phyloP scores from a whole-genome alignment of 352 stramenopile genomes.

The Sclerospora graminicola region DNA sequence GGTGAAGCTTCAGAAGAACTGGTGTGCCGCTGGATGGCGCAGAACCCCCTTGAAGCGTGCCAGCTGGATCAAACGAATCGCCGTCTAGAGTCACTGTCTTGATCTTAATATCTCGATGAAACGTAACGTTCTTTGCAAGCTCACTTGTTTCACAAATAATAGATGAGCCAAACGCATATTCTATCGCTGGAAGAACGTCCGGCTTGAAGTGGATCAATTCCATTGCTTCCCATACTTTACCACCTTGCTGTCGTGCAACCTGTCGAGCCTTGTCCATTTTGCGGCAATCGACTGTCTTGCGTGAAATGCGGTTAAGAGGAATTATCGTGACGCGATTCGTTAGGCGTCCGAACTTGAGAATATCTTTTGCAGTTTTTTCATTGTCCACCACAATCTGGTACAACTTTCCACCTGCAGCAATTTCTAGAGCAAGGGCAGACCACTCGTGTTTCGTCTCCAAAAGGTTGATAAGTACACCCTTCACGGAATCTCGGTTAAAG shows the following conservation, averaged over 20 bases:
- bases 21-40: constrained; percentile 62
- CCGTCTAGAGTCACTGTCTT: constrained; percentile 96
- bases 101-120: constrained; percentile 89
- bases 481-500: constrained; percentile 94
- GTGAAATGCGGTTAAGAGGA: constrained; percentile 95
- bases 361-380: constrained; percentile 95
- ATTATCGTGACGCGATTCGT: constrained; percentile 97
- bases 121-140: constrained; percentile 79
- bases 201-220: constrained; percentile 96
- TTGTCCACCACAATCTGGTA: constrained; percentile 99
- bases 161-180: constrained; percentile 98
- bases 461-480: constrained; percentile 95
- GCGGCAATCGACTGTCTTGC: constrained; percentile 53
- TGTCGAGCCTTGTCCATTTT: constrained; percentile 76
- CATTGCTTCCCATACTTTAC: constrained; percentile 89
- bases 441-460: constrained; percentile 91
- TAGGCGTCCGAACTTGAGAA: constrained; percentile 95
- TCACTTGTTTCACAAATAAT: constrained; percentile 96
- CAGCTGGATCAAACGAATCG: constrained; percentile 96
- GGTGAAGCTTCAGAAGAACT: constrained; percentile 74
- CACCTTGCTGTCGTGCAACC: constrained; percentile 83
- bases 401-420: constrained; percentile 95
- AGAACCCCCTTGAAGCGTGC: constrained; percentile 91
- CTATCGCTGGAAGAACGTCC: constrained; percentile 91
- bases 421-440: constrained; percentile 94